Evolutionary conservation across 2,329 filamentous ascomycete genomes (phyloP).

Genomic region (Pestalotiopsis sp.): DNA sequence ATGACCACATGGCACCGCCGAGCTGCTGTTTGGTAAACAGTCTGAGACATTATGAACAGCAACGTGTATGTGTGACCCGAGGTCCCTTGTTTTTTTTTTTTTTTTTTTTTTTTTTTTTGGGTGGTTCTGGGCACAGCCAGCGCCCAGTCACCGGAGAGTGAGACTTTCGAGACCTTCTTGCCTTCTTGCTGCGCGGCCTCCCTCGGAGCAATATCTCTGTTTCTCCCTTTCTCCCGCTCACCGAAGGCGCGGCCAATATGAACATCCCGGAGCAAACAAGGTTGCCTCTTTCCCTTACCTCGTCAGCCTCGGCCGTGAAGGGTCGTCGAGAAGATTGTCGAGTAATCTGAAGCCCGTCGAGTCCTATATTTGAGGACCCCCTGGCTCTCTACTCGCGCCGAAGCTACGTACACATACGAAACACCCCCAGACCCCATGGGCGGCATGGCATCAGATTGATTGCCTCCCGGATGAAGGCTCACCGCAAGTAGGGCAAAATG

Average conservation of each 20-base stretch:
- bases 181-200: neutral
- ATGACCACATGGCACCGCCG: neutral
- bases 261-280: neutral
- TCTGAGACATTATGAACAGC: neutral
- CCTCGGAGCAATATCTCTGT: neutral
- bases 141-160: neutral
- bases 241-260: neutral
- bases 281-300: constrained; percentile 5
- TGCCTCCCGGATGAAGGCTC: neutral
- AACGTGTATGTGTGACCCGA: neutral
- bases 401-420: neutral
- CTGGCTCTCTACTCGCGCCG: neutral
- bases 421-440: neutral
- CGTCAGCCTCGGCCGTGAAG: constrained; percentile 6
- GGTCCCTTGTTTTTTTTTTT: neutral
- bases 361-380: neutral
- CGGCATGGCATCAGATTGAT: neutral
- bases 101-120: no score
- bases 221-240: neutral
- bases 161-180: neutral
- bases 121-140: neutral
- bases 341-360: neutral
- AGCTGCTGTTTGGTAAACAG: neutral
- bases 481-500: neutral
- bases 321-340: neutral